Percentiles rank a stretch among this genome's conserved stretches.
These are phyloP conservation scores for Tetratostichococcus sp. DNA, from an alignment of 139 green algal species.

Conservation along the genomic window DNA sequence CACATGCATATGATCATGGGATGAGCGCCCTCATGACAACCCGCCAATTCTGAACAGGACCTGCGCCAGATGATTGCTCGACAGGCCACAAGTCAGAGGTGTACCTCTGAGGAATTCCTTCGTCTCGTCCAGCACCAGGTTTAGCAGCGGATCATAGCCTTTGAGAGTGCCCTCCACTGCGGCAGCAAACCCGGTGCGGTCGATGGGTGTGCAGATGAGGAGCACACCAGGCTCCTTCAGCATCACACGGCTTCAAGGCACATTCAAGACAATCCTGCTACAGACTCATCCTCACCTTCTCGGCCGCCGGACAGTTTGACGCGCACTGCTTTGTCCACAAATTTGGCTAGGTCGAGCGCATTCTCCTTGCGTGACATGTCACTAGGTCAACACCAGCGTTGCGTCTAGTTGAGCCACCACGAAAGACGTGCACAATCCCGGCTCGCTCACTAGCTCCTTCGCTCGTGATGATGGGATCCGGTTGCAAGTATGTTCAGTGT, in stretches of 20 bases:
- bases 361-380: constrained; percentile 72
- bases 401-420: too few species aligned
- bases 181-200: too few species aligned
- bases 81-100: neutral
- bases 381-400: neutral
- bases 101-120: constrained; percentile 86
- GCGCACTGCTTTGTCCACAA: constrained; percentile 91
- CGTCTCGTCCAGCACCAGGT: constrained; percentile 95
- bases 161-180: constrained; percentile 82
- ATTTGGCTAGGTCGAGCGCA: constrained; percentile 89
- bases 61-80: neutral
- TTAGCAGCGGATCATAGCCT: constrained; percentile 96
- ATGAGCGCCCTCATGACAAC: too few species aligned
- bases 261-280: too few species aligned
- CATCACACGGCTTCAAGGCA: too few species aligned
- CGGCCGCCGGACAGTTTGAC: constrained; percentile 92
- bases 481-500: too few species aligned
- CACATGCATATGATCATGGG: constrained; percentile 1
- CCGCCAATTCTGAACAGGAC: too few species aligned
- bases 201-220: too few species aligned
- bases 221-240: too few species aligned
- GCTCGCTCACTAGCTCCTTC: too few species aligned
- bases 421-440: too few species aligned
- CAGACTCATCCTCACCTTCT: constrained; percentile 76
- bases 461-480: too few species aligned